Evolutionary conservation across 495 filamentous ascomycete genomes (phyloP).

Genomic region (Penicillium malachiteum): DNA sequence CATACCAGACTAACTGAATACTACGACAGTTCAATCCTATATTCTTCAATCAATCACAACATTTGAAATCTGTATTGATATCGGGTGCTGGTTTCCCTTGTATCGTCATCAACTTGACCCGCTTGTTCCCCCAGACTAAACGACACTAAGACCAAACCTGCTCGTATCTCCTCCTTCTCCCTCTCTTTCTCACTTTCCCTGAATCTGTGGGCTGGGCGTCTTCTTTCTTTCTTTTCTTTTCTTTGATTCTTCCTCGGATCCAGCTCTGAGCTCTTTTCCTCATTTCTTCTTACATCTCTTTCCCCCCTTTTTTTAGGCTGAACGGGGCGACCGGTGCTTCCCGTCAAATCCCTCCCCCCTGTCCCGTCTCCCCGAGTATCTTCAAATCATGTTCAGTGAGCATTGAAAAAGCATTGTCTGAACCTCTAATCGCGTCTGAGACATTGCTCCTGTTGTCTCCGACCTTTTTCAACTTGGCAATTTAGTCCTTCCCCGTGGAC

Average conservation of each 20-base stretch:
- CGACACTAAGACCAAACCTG: conserved; percentile 13
- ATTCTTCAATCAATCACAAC: too few species aligned
- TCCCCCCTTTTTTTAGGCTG: conserved; percentile 55
- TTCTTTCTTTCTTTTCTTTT: conserved; percentile 11
- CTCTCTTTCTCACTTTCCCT: conserved; percentile 5
- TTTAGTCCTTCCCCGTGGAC: conserved; percentile 11
- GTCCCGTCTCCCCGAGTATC: conserved; percentile 55
- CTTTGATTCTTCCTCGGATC: conserved; percentile 9
- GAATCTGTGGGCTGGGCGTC: conserved; percentile 1
- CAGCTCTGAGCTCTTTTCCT: neutral
- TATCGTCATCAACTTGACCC: conserved; percentile 9
- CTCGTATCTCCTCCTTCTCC: conserved; percentile 16
- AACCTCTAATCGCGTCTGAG: conserved; percentile 56
- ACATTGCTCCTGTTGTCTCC: conserved; percentile 48
- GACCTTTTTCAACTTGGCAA: conserved; percentile 5
- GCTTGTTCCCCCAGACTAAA: conserved; percentile 26
- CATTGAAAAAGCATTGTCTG: conserved; percentile 64
- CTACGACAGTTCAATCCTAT: too few species aligned
- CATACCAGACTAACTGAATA: too few species aligned
- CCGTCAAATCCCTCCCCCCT: conserved; percentile 55
- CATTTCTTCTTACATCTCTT: conserved; percentile 31
- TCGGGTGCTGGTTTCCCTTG: too few species aligned
- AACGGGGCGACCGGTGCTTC: conserved; percentile 17
- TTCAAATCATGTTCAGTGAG: conserved; percentile 60
- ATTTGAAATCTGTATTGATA: too few species aligned